These are phyloP conservation scores for Albatrellus ellisii DNA, from an alignment of 768 basidiomycete genomes.

Conservation along the genomic window DNA sequence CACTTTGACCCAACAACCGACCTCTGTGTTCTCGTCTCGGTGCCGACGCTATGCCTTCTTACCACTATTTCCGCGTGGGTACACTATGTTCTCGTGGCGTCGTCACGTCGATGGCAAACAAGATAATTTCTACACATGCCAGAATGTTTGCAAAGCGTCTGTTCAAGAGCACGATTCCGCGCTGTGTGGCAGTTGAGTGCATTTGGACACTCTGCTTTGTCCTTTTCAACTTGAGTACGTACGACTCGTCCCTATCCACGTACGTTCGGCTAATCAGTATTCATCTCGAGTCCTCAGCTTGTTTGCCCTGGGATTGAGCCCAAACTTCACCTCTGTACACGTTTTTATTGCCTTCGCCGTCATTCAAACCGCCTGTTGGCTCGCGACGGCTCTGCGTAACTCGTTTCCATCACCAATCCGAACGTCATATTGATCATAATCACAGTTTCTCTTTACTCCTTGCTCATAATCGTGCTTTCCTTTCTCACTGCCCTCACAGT, in stretches of 20 bases:
- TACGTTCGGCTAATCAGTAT: neutral
- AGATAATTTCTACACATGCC: neutral
- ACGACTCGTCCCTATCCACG: neutral
- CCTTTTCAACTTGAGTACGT: constrained; percentile 10
- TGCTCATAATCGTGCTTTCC: constrained; percentile 3
- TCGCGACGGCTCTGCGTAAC: constrained; percentile 9
- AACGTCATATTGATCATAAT: neutral
- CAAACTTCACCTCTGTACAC: neutral
- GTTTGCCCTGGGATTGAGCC: constrained; percentile 5
- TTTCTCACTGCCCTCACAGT: constrained; percentile 8
- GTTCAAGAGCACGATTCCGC: constrained; percentile 3
- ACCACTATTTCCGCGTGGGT: neutral
- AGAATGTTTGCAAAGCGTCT: constrained; percentile 8
- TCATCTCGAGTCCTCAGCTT: constrained; percentile 8
- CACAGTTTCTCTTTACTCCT: constrained; percentile 8
- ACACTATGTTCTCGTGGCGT: neutral
- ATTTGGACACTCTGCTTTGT: constrained; percentile 13
- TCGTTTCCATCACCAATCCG: neutral
- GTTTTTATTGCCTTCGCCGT: constrained; percentile 3
- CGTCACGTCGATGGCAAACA: too few species aligned
- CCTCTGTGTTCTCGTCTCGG: constrained; percentile 8
- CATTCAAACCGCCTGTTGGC: constrained; percentile 10
- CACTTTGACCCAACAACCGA: constrained; percentile 9
- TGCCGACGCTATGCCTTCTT: constrained; percentile 7
- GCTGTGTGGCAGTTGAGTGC: constrained; percentile 11